Percentiles rank a stretch among this genome's conserved stretches.
These are phyloP conservation scores for Cryoendolithus antarcticus DNA, from an alignment of 2,329 filamentous ascomycete genomes.

Conservation along the genomic window DNA sequence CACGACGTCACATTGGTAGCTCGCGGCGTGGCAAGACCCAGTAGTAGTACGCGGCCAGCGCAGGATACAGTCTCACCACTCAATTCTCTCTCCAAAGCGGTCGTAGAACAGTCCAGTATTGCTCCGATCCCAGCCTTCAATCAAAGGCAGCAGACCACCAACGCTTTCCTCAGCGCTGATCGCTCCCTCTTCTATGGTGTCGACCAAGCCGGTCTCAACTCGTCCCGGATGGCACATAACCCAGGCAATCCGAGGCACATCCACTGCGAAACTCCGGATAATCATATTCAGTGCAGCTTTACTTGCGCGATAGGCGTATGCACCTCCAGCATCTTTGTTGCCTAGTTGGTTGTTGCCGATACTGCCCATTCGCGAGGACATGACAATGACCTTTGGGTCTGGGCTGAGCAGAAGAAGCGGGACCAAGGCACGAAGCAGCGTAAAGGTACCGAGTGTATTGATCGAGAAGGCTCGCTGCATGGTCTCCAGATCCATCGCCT, in stretches of 20 bases:
- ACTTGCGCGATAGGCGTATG: slow-evolving; percentile 35
- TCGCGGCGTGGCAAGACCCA: too few species aligned
- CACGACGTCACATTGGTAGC: too few species aligned
- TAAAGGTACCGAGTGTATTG: slow-evolving; percentile 33
- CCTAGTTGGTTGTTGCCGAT: slow-evolving; percentile 24
- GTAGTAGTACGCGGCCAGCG: too few species aligned
- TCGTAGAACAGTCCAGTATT: slow-evolving; percentile 32
- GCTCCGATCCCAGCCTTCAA: slow-evolving; percentile 20
- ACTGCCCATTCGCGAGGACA: slow-evolving; percentile 35
- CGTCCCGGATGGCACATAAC: slow-evolving; percentile 34
- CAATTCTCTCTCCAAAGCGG: slow-evolving; percentile 30
- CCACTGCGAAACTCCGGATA: slow-evolving; percentile 31
- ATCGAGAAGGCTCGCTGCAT: slow-evolving; percentile 28
- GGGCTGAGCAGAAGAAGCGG: slow-evolving; percentile 19
- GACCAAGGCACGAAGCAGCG: slow-evolving; percentile 25
- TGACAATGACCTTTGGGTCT: slow-evolving; percentile 26
- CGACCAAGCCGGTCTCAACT: slow-evolving; percentile 33
- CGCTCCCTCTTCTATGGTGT: slow-evolving; percentile 33
- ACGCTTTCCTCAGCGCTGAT: slow-evolving; percentile 31
- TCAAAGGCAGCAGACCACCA: slow-evolving; percentile 25
- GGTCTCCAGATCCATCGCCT: slow-evolving; percentile 28
- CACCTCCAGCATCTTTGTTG: slow-evolving; percentile 23
- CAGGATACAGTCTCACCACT: slow-evolving; percentile 23
- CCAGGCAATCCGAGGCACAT: slow-evolving; percentile 31
- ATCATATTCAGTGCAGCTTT: slow-evolving; percentile 37